phyloP scores from a whole-genome alignment of 2,329 filamentous ascomycete genomes.

The Monilinia laxa region DNA sequence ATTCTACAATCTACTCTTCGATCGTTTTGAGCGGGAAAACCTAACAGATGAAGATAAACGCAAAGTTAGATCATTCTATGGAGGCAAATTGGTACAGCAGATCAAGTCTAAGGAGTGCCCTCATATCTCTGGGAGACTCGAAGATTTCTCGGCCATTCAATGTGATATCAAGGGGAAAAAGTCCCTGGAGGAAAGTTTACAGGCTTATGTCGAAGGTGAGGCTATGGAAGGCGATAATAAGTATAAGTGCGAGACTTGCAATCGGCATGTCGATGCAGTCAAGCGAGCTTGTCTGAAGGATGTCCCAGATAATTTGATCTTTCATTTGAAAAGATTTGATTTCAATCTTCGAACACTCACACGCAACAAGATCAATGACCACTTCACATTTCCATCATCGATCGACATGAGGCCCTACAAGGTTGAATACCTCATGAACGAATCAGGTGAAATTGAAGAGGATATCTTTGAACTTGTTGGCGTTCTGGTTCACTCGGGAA shows the following conservation, averaged over 20 bases:
- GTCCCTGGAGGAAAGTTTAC: slow-evolving; percentile 79
- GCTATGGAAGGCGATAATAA: slow-evolving; percentile 99
- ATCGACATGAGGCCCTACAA: slow-evolving; percentile 91
- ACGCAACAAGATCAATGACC: slow-evolving; percentile 91
- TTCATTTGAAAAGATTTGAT: slow-evolving; percentile 87
- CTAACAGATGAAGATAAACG: slow-evolving; percentile 65
- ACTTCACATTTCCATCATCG: slow-evolving; percentile 79
- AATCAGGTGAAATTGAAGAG: slow-evolving; percentile 53
- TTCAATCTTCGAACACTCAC: slow-evolving; percentile 75
- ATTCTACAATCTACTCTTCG: slow-evolving; percentile 92
- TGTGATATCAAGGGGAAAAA: slow-evolving; percentile 94
- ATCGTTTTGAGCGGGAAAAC: slow-evolving; percentile 85
- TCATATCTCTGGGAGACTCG: slow-evolving; percentile 86
- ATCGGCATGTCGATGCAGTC: slow-evolving; percentile 86
- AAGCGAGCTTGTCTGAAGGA: slow-evolving; percentile 91
- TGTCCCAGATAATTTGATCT: slow-evolving; percentile 89
- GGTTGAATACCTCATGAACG: slow-evolving; percentile 74
- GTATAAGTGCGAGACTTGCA: slow-evolving; percentile 92
- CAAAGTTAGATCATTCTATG: slow-evolving; percentile 78
- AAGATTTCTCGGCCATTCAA: slow-evolving; percentile 91
- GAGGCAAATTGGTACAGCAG: slow-evolving; percentile 88
- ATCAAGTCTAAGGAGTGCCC: slow-evolving; percentile 92
- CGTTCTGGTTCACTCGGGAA: slow-evolving; percentile 88
- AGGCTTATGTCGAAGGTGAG: slow-evolving; percentile 95
- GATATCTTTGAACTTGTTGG: slow-evolving; percentile 95